Conservation (phyloP, 148 eudicot species). For the Gaultheria prostrata region DNA sequence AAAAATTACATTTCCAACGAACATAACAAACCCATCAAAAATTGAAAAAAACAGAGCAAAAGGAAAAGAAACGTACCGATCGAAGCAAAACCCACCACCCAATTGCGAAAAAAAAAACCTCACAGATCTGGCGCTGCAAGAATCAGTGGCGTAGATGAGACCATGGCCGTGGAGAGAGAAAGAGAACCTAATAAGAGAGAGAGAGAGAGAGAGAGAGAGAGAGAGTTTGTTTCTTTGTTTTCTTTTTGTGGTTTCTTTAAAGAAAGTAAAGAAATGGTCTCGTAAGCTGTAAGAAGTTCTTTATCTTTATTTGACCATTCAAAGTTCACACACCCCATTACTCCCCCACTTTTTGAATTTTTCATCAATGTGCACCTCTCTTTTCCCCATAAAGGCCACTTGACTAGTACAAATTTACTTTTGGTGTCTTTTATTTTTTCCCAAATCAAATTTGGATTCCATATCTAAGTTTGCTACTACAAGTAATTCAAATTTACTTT, state of each 20-base stretch:
- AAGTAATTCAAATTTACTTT: not conserved
- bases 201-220: not conserved
- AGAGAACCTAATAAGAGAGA: not conserved
- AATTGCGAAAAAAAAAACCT: not conserved
- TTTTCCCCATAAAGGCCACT: conserved; percentile 3
- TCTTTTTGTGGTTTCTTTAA: not conserved
- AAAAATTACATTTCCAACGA: not conserved
- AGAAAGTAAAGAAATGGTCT: conserved; percentile 4
- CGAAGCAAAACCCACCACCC: conserved; percentile 13
- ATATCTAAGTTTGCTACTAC: not conserved
- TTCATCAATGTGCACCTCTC: conserved; percentile 7
- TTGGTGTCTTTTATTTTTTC: not conserved
- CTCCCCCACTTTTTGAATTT: not conserved
- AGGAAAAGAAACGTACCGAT: conserved; percentile 14
- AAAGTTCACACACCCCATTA: not conserved
- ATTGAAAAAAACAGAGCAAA: not conserved
- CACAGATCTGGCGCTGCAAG: not conserved
- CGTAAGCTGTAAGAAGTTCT: conserved; percentile 7
- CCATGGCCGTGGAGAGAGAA: conserved; percentile 12
- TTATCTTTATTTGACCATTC: conserved; percentile 10
- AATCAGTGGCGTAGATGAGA: conserved; percentile 6
- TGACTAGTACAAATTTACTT: not conserved
- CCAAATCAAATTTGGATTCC: not conserved
- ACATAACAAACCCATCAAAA: not conserved
- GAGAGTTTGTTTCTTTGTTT: not conserved